Conservation (phyloP, 2,329 filamentous ascomycete genomes). For the Emmonsiellopsis sp. region DNA sequence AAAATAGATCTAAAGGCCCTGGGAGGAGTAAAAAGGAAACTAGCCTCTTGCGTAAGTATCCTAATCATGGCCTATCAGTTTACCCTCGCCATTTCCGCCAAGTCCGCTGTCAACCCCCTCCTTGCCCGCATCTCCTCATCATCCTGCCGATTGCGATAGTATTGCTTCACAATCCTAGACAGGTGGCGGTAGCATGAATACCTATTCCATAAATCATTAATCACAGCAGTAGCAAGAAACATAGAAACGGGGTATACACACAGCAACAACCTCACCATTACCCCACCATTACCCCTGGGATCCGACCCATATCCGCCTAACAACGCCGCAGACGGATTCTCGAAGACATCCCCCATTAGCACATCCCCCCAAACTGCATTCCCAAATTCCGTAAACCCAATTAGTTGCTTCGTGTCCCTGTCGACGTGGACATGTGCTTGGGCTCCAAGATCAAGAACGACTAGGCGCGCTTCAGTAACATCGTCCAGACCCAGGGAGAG, state of each 20-base stretch:
- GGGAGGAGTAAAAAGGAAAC: background rate
- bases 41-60: background rate
- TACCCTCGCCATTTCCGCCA: slow-evolving; percentile 21
- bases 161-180: slow-evolving; percentile 27
- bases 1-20: slow-evolving; percentile 6
- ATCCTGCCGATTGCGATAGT: slow-evolving; percentile 28
- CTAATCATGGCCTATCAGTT: slow-evolving; percentile 7
- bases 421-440: slow-evolving; percentile 45
- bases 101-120: slow-evolving; percentile 22
- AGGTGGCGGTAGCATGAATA: slow-evolving; percentile 32
- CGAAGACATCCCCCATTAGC: slow-evolving; percentile 44
- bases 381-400: slow-evolving; percentile 44
- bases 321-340: slow-evolving; percentile 24
- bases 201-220: slow-evolving; percentile 14
- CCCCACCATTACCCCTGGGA: slow-evolving; percentile 10
- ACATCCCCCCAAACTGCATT: slow-evolving; percentile 49
- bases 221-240: background rate
- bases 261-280: no score
- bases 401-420: slow-evolving; percentile 36
- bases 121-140: slow-evolving; percentile 28
- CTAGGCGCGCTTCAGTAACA: slow-evolving; percentile 42
- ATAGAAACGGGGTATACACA: background rate
- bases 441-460: slow-evolving; percentile 40
- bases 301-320: slow-evolving; percentile 25
- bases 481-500: slow-evolving; percentile 39